Base-by-base conservation (phyloP, 768 basidiomycete species). In the Lentinula guzmanii region DNA sequence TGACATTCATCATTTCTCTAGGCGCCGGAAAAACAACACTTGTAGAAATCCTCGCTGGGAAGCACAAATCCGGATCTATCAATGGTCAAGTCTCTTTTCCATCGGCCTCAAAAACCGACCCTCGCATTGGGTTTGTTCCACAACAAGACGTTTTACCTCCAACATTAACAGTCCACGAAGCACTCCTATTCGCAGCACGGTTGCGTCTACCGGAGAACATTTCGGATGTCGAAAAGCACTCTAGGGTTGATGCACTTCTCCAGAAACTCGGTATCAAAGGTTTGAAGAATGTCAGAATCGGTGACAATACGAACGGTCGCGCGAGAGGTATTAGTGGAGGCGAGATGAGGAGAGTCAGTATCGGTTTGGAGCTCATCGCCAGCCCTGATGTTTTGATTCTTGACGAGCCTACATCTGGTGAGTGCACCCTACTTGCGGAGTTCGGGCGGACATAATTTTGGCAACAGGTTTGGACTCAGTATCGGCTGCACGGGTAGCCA, bases 1-100 rank as follows among this genome's bases (percentile, higher is more conserved):
- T 16, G 41, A 41, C n/a, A 33, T 13, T 31, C n/a, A 5, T 52
- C 34, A 61, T 52, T 42, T 21, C 3, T 61, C 28, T 57, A 85
- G 86, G 88, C 60, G 92, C 93, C 16, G 94, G 94, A 46, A 96
- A 96, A 72, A 93, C 91, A 0, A 94, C 95, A 0, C 77, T 98
- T 41, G 87, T 97, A 16, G 95, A 98, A 68, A 85, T 97, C 41
- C 82, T 98, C 9, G 91, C 94, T 0, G 87, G 89, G 2, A 95
- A 90, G 70, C 76, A 75, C 65, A 98, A 97, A 74, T 79, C 81
- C 0, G 95, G 95, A 0, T 68, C 77, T 2, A 79, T 81, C 2
- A 77, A 84, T 1, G 95, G 95, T 3, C 72, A 72, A 2, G 88
- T 95, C 52, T 69, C 77, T 4, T 88, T 87, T 70, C 79, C 80